Base-by-base conservation (phyloP, 768 basidiomycete species). In the Boletus patriciae region DNA sequence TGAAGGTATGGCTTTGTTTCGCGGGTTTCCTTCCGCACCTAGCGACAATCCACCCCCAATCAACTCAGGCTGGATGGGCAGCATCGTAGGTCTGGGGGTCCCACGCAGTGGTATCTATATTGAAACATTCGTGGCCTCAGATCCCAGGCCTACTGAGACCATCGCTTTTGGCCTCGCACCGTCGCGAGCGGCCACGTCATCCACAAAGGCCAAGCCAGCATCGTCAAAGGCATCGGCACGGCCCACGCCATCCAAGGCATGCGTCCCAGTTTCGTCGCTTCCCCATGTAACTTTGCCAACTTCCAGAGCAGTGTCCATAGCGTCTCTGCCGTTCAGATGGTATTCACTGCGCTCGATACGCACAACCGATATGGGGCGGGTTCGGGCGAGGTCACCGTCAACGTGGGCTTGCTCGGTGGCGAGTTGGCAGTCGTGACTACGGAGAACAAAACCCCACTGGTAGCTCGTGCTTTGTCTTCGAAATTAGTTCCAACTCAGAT, bases 161-260 rank as follows among this genome's bases (percentile, higher is more conserved):
- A 95, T 71, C 88, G 88, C 47, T 94, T 97, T 81, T 94, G 92
- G 88, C 94, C 94, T 15, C 80, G 83, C 38, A 78, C 80, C 61
- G 65, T 73, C 31, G 82, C 80, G 18, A 76, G 78, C 25, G 95
- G 95, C 6, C 80, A 83, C 62, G 66, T 95, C 71, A 82, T 90
- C 46, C 71, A 77, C 60, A 80, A 84, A 33, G 91, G 90, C 43
- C 73, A 82, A 55, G 87, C 87, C 7, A 73, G 76, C 53, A 47
- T 76, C 9, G 74, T 84, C 52, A 70, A 81, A 33, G 90, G 89
- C 43, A 76, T 81, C 37, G 92, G 92, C 29, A 91, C 94, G 88
- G 86, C 96, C 19, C 92, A 96, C 72, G 96, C 96, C 44, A 97
- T 98, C 70, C 96, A 98, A 70, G 97, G 96, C 71, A 96, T 99